A percentile compares a stretch with the other conserved stretches of the same genome.
phyloP scores from a whole-genome alignment of 2,329 filamentous ascomycete species.

The Simplicillium aogashimaense region DNA sequence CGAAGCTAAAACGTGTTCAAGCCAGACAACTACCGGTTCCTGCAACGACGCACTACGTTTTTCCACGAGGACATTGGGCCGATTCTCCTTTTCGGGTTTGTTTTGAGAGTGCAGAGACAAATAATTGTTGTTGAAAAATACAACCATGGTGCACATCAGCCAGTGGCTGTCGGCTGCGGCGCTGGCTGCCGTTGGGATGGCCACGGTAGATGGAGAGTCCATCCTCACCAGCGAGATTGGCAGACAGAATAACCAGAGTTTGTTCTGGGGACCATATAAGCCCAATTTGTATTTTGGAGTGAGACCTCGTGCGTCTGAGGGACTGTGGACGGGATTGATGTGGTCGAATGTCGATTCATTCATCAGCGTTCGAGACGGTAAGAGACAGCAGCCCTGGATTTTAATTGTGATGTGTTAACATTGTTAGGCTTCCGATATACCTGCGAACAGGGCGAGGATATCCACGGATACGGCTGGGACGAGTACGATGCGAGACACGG shows the following conservation, averaged over 20 bases:
- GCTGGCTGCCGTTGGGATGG: slow-evolving; percentile 17
- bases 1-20: too few species aligned
- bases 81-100: too few species aligned
- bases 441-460: slow-evolving; percentile 89
- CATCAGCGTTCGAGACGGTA: slow-evolving; percentile 64
- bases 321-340: slow-evolving; percentile 72
- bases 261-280: slow-evolving; percentile 93
- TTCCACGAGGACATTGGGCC: too few species aligned
- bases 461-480: slow-evolving; percentile 96
- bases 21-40: too few species aligned
- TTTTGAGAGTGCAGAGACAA: too few species aligned
- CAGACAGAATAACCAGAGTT: slow-evolving; percentile 62
- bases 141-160: too few species aligned
- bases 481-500: slow-evolving; percentile 87
- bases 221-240: slow-evolving; percentile 39
- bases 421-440: slow-evolving; percentile 74
- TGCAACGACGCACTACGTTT: too few species aligned
- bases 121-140: too few species aligned
- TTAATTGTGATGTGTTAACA: neutral
- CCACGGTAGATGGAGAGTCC: slow-evolving; percentile 18
- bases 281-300: slow-evolving; percentile 93
- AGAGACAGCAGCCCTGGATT: slow-evolving; percentile 17
- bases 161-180: slow-evolving; percentile 7
- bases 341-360: slow-evolving; percentile 84
- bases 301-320: slow-evolving; percentile 70